A percentile compares a stretch with the other conserved stretches of the same genome.
Conservation (phyloP, 768 basidiomycete species). For the Coprinellus micaceus region DNA sequence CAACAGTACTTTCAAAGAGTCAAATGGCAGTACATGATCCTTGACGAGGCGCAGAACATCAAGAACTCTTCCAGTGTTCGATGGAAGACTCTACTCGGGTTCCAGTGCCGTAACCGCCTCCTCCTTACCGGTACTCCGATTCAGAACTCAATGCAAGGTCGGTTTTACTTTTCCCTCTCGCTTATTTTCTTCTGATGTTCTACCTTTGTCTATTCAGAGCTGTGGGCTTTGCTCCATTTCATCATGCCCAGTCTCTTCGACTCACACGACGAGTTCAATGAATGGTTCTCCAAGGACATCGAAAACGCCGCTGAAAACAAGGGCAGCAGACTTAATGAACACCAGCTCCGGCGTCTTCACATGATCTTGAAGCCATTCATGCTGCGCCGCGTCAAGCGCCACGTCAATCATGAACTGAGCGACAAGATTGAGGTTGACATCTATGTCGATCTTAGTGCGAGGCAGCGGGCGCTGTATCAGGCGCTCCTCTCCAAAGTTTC, state of each 20-base stretch:
- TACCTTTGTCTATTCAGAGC: conserved; percentile 48
- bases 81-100: conserved; percentile 95
- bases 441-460: conserved; percentile 88
- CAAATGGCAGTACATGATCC: conserved; percentile 99
- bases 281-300: conserved; percentile 99
- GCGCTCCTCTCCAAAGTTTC: conserved; percentile 91
- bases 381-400: conserved; percentile 92
- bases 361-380: conserved; percentile 99
- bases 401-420: conserved; percentile 99
- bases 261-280: conserved; percentile 98
- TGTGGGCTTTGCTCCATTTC: conserved; percentile 98
- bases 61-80: conserved; percentile 94
- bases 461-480: conserved; percentile 87
- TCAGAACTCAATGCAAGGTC: conserved; percentile 99
- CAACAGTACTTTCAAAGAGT: conserved; percentile 97
- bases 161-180: conserved; percentile 17
- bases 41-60: conserved; percentile 99
- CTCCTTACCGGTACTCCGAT: conserved; percentile 97
- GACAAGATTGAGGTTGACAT: conserved; percentile 99
- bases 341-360: conserved; percentile 90
- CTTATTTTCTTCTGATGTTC: background rate
- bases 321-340: conserved; percentile 87
- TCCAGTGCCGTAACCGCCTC: conserved; percentile 93
- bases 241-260: conserved; percentile 99
- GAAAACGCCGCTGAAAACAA: conserved; percentile 93